These are phyloP conservation scores for Auricularia sp. DNA, from an alignment of 768 basidiomycete species.

Conservation along the genomic window DNA sequence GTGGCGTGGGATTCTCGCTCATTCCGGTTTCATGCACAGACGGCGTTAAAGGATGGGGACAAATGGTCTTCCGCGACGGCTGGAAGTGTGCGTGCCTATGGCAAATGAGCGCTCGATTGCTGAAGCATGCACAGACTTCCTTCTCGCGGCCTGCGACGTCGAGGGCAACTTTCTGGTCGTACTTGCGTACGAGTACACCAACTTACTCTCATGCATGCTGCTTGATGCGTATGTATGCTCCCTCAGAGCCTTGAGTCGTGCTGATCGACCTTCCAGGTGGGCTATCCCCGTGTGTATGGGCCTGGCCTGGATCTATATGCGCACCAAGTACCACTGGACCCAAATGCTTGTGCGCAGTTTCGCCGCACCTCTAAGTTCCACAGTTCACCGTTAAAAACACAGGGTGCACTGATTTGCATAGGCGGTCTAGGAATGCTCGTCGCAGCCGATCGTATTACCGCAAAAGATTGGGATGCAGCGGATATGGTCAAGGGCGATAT, in stretches of 20 bases:
- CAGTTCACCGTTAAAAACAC: not conserved
- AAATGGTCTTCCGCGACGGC: slow-evolving; percentile 61
- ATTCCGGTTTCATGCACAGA: slow-evolving; percentile 34
- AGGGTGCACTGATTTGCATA: slow-evolving; percentile 69
- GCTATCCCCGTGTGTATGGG: slow-evolving; percentile 81
- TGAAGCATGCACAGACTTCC: slow-evolving; percentile 41
- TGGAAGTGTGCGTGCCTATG: slow-evolving; percentile 64
- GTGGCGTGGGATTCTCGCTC: not conserved
- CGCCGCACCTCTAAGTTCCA: not conserved
- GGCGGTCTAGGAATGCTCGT: slow-evolving; percentile 74
- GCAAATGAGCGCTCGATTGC: not conserved
- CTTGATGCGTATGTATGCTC: slow-evolving; percentile 58
- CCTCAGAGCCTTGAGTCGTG: not conserved
- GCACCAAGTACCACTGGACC: slow-evolving; percentile 71
- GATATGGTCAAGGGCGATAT: slow-evolving; percentile 68
- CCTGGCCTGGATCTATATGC: slow-evolving; percentile 78
- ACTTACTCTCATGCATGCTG: slow-evolving; percentile 83
- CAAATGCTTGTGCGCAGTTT: slow-evolving; percentile 52
- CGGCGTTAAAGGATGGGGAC: slow-evolving; percentile 77
- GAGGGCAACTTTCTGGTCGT: slow-evolving; percentile 84
- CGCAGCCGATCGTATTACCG: slow-evolving; percentile 63
- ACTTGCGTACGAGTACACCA: slow-evolving; percentile 82
- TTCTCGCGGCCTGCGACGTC: slow-evolving; percentile 73
- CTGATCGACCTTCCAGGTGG: slow-evolving; percentile 31
- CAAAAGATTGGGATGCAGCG: slow-evolving; percentile 43